Conservation (phyloP, 2,329 filamentous ascomycete species). For the Aspergillus brunneoviolaceus region DNA sequence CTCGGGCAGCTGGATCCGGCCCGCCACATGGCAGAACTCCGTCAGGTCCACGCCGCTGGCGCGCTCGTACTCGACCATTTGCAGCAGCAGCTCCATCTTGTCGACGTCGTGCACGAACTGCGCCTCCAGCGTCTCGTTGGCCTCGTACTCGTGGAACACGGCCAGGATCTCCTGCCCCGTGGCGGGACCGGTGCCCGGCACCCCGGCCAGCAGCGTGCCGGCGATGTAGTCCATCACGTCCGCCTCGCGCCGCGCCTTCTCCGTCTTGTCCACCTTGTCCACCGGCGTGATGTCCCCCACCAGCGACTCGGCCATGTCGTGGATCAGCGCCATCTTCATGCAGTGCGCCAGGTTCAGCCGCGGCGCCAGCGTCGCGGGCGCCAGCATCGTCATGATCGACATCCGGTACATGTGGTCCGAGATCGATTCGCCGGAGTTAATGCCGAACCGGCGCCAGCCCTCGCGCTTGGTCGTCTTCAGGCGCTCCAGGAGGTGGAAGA, state of each 20-base stretch:
- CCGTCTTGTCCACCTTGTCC: slow-evolving; percentile 73
- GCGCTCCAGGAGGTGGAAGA: slow-evolving; percentile 91
- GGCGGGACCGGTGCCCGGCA: slow-evolving; percentile 61
- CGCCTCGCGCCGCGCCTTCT: slow-evolving; percentile 85
- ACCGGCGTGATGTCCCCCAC: slow-evolving; percentile 97
- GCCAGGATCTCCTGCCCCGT: slow-evolving; percentile 70
- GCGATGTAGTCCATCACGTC: slow-evolving; percentile 92
- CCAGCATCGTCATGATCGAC: slow-evolving; percentile 92
- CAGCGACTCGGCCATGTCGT: slow-evolving; percentile 95
- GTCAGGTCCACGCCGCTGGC: slow-evolving; percentile 69
- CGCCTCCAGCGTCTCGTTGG: slow-evolving; percentile 77
- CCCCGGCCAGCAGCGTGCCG: slow-evolving; percentile 67
- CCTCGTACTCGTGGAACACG: slow-evolving; percentile 96
- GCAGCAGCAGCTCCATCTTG: slow-evolving; percentile 90
- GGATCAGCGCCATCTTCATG: slow-evolving; percentile 91
- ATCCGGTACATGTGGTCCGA: slow-evolving; percentile 99
- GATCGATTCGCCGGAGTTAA: slow-evolving; percentile 78
- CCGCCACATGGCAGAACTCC: slow-evolving; percentile 81
- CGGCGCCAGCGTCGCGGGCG: slow-evolving; percentile 69
- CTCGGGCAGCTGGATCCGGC: slow-evolving; percentile 71
- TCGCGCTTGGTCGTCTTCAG: slow-evolving; percentile 96
- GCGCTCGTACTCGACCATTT: slow-evolving; percentile 97
- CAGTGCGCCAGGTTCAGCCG: slow-evolving; percentile 77
- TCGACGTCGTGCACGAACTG: slow-evolving; percentile 95
- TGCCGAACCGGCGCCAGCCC: slow-evolving; percentile 88